Evolutionary conservation across 371 early-diverging fungal genomes (phyloP), one percentile per base, ranked within the genome.

Genomic region (Mortierella sp.): DNA sequence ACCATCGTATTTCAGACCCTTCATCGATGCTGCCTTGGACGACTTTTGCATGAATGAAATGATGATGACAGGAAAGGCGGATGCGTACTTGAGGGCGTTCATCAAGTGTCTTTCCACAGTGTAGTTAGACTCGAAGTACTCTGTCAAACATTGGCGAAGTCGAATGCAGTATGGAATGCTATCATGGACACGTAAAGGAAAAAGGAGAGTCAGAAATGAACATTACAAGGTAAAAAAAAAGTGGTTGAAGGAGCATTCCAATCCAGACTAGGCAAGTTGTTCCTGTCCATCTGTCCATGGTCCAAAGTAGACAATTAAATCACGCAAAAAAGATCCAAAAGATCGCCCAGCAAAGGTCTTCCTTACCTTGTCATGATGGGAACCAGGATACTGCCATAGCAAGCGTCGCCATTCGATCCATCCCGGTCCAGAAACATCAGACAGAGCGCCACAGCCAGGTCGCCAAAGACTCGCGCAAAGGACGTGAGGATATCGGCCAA

Each of bases 401-500:
- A 92, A 19, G 78, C 90, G 60, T 89, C 88, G 70, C 81, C 77
- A 45, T 86, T 88, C 7, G 81, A 79, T 34, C 85, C 80, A 47
- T 84, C 80, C 58, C 82, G 72, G 26, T 89, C 81, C 88, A 83
- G 70, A 81, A 90, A 81, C 84, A 90, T 89, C 78, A 88, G 81
- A 78, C 92, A 92, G 44, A 88, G 75, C n/a, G 93, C 89, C 71
- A 91, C 87, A 68, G 94, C 93, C 7, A 96, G 87, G 84, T 97
- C 98, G 10, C 96, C 97, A 81, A 97, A 91, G 13, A 97, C 95
- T 63, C 95, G 92, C 0, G 98, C 95, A 84, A 96, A 97, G 80
- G 96, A 96, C 0, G 98, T 98, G 83, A 98, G 84, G 70, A 98
- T 95, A 92, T 98, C 99, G 8, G 98, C 97, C 75, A 98, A 88